Conservation (phyloP, 2,329 filamentous ascomycete species). For the Sporothrix humicola region DNA sequence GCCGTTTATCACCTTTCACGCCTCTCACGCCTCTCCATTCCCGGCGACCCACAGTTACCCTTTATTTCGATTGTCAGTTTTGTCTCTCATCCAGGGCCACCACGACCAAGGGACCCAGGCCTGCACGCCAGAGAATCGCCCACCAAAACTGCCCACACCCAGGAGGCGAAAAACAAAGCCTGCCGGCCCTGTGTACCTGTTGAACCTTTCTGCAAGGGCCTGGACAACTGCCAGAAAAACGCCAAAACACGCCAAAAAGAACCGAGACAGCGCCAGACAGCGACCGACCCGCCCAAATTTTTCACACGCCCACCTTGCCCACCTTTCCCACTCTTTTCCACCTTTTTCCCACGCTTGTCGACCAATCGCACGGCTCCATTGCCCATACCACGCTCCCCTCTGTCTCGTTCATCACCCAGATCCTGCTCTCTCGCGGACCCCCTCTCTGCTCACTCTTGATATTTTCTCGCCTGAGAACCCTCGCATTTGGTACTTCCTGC, state of each 20-base stretch:
- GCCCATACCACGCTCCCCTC: conserved; percentile 20
- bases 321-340: conserved; percentile 25
- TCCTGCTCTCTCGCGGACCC: conserved; percentile 10
- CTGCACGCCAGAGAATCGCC: not conserved
- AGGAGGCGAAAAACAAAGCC: conserved; percentile 8
- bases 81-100: conserved; percentile 21
- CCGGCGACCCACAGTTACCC: conserved; percentile 40
- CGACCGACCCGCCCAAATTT: conserved; percentile 29
- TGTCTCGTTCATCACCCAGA: not conserved
- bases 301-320: conserved; percentile 29
- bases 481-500: conserved; percentile 21
- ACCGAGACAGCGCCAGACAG: conserved; percentile 10
- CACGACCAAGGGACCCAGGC: not conserved
- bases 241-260: conserved; percentile 2
- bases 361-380: conserved; percentile 30
- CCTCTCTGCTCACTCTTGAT: not conserved
- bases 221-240: conserved; percentile 18
- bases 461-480: not conserved
- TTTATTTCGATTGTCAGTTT: conserved; percentile 31
- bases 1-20: not conserved
- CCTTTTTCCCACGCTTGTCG: conserved; percentile 22
- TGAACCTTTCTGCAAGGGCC: not conserved
- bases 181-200: too few species aligned
- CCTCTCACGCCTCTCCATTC: conserved; percentile 33
- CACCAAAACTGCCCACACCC: not conserved